Evolutionary conservation across 495 filamentous ascomycete species (phyloP), one percentile per base, ranked within the genome.

Genomic region (Astrothelium subdiscretum): DNA sequence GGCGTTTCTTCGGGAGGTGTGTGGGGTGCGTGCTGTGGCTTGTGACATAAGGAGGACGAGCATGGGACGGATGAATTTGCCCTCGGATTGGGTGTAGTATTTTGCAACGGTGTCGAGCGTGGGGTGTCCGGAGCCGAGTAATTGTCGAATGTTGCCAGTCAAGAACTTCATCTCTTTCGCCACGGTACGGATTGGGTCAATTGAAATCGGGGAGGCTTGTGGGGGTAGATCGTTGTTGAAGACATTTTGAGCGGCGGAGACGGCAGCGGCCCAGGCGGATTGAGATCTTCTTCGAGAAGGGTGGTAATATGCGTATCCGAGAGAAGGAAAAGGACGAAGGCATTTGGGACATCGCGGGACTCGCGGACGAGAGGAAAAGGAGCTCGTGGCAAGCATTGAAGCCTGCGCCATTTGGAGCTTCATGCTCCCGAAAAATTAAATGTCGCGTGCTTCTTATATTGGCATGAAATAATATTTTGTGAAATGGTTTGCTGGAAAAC

Each of bases 41-140:
- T 90, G 84, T 42, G 92, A 92, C 94, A 98, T 97, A 61, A 98
- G 84, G 57, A 98, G 81, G 31, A 98, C 89, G 58, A 98, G 84
- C 71, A 97, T 81, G 2, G 94, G 94, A 65, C 94, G 88, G 66
- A 97, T 87, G 73, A 97, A 95, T 74, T 98, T 98, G 59, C 94
- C 94, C 74, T 97, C 91, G 59, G 87, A 87, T 67, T 89, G 86
- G n/a, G 94, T 96, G 71, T 98, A 98, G 79, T 98, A 97, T 72
- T 97, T 98, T 31, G 95, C 90, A 18, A 95, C 91, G 58, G 87
- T 92, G 70, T 98, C 95, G 43, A 98, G 80, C 22, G 90, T 88
- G 4, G 92, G 95, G 72, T 97, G 92, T 1, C 92, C 91, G 0
- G 92, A 95, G 4, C 92, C 92, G 24, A 97, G 77, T 31, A 97